Percentiles rank a stretch among this genome's conserved stretches.
Evolutionary conservation across 208 protist species (phyloP).

Genomic region (Spongospora subterranea): DNA sequence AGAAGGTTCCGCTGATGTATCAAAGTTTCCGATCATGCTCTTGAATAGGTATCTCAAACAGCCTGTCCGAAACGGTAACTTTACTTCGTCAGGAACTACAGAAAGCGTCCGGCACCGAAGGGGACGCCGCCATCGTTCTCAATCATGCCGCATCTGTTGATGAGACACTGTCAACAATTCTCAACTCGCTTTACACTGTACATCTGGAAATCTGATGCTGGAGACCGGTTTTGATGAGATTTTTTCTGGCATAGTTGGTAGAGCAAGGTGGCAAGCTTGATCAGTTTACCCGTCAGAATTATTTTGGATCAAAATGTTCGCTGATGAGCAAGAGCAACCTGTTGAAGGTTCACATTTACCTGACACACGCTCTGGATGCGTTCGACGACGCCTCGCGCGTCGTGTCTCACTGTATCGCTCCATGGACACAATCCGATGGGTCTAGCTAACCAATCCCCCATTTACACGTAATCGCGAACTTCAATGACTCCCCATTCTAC

Average conservation of each 20-base stretch:
- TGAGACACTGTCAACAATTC: background rate
- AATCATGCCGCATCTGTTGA: background rate
- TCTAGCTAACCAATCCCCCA: too few species aligned
- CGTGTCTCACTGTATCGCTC: background rate
- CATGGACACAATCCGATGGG: too few species aligned
- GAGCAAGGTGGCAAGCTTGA: too few species aligned
- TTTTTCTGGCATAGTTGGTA: too few species aligned
- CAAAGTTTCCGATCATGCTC: background rate
- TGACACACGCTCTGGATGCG: constrained; percentile 38
- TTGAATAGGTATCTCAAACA: background rate
- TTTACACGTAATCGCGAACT: too few species aligned
- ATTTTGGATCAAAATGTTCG: background rate
- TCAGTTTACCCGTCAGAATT: background rate
- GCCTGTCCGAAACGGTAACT: background rate
- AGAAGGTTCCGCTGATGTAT: background rate
- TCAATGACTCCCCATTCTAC: too few species aligned
- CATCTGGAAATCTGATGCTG: too few species aligned
- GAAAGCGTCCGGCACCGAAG: background rate
- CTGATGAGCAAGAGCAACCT: background rate
- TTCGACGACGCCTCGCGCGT: constrained; percentile 28
- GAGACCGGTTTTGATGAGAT: too few species aligned
- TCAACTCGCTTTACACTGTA: background rate
- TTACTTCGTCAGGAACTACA: background rate
- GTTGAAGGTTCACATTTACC: background rate
- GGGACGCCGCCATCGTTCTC: background rate